phyloP scores from a whole-genome alignment of 2,329 filamentous ascomycete species.

The Diaporthe sp. region DNA sequence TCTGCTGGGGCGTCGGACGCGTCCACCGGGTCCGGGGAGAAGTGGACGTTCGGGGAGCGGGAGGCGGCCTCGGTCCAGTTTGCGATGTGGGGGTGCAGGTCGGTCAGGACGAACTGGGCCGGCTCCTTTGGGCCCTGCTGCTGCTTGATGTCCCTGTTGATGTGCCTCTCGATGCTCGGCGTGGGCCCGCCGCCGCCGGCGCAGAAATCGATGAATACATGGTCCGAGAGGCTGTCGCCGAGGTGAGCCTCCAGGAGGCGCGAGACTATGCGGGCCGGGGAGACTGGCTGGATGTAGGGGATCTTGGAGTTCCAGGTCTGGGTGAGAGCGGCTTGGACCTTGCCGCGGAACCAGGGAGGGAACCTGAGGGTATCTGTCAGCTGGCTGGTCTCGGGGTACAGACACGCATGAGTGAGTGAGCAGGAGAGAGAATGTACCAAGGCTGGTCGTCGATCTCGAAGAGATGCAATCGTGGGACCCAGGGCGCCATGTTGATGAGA shows the following conservation, averaged over 20 bases:
- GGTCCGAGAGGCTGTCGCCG: slow-evolving; percentile 59
- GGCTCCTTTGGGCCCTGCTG: slow-evolving; percentile 42
- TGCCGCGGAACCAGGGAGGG: slow-evolving; percentile 73
- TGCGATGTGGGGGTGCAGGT: slow-evolving; percentile 73
- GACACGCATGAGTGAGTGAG: not conserved
- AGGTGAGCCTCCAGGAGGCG: slow-evolving; percentile 67
- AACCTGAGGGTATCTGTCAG: slow-evolving; percentile 63
- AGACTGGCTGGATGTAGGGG: slow-evolving; percentile 68
- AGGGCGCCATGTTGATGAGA: slow-evolving; percentile 57
- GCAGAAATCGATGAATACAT: slow-evolving; percentile 82
- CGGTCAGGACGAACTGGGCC: slow-evolving; percentile 74
- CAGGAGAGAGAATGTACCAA: slow-evolving; percentile 61
- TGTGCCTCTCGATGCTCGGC: slow-evolving; percentile 70
- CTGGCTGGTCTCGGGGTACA: not conserved
- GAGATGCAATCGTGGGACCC: slow-evolving; percentile 72
- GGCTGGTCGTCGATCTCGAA: slow-evolving; percentile 77
- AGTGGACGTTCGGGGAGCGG: slow-evolving; percentile 69
- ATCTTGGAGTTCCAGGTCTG: slow-evolving; percentile 73
- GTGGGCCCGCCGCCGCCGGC: slow-evolving; percentile 81
- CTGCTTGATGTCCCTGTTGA: slow-evolving; percentile 60
- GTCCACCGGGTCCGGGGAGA: slow-evolving; percentile 73
- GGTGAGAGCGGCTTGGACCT: slow-evolving; percentile 75
- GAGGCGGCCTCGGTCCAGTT: slow-evolving; percentile 70
- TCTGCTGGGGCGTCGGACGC: slow-evolving; percentile 70
- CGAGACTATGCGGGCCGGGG: slow-evolving; percentile 73